Percentiles rank a stretch among this genome's conserved stretches.
These are phyloP conservation scores for Apostasia shenzhenica DNA, from an alignment of 106 monocot genomes.

Conservation along the genomic window DNA sequence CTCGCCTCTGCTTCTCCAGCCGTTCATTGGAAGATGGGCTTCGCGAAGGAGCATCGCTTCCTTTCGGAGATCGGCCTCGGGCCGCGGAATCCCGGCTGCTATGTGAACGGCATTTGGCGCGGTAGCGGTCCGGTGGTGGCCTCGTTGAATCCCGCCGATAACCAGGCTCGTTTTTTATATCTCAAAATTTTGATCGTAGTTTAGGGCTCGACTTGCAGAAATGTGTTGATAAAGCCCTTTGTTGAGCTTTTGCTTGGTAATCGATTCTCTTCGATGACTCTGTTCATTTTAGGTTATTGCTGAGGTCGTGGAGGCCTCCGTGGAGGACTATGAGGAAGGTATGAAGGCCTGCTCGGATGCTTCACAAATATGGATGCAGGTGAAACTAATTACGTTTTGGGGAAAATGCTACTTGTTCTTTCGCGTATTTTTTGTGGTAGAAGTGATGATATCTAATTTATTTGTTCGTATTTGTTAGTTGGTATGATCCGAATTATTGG, in stretches of 20 bases:
- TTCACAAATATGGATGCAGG: slow-evolving; percentile 93
- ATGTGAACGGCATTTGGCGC: slow-evolving; percentile 56
- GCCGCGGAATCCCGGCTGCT: slow-evolving; percentile 76
- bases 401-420: background rate
- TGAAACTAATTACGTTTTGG: slow-evolving; percentile 1
- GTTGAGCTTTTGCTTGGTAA: background rate
- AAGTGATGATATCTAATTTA: no score
- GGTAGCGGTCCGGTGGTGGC: slow-evolving; percentile 56
- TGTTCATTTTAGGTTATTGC: slow-evolving; percentile 57
- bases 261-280: background rate
- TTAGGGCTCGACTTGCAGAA: no score
- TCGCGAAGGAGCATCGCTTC: slow-evolving; percentile 57
- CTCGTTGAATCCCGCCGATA: slow-evolving; percentile 68
- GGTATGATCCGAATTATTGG: no score
- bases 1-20: no score
- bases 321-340: slow-evolving; percentile 74
- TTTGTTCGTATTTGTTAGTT: no score
- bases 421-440: no score
- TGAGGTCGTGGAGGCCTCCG: slow-evolving; percentile 80
- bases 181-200: background rate
- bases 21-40: no score
- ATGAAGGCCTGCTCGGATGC: slow-evolving; percentile 74
- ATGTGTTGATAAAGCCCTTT: background rate
- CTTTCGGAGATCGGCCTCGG: slow-evolving; percentile 77
- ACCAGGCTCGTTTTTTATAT: slow-evolving; percentile 35